Evolutionary conservation across 75 land plant genomes (phyloP).

Genomic region (Pinus albicaulis): DNA sequence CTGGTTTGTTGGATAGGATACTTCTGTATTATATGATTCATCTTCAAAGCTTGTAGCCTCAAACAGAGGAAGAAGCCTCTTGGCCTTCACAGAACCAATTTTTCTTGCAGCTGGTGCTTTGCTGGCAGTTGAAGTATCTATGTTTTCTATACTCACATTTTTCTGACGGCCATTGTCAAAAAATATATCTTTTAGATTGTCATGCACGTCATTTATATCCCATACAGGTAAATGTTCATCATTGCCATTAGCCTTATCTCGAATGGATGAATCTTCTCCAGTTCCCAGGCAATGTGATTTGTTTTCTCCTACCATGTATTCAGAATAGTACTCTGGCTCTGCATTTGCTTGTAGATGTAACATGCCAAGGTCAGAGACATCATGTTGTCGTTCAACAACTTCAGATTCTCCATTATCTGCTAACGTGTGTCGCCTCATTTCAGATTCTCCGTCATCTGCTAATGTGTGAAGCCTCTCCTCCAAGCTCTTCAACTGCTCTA

Average conservation of each 20-base stretch:
- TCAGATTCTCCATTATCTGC: slow-evolving; percentile 23
- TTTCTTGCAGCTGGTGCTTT: background rate
- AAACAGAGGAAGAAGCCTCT: slow-evolving; percentile 12
- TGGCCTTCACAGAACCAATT: background rate
- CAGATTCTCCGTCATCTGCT: slow-evolving; percentile 22
- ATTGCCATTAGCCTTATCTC: background rate
- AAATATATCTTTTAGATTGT: background rate
- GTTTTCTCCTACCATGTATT: background rate
- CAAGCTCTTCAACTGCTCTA: slow-evolving; percentile 22
- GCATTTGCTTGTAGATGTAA: background rate
- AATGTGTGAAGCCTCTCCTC: slow-evolving; percentile 37
- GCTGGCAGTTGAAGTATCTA: background rate
- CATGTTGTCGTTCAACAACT: background rate
- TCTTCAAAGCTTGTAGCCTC: slow-evolving; percentile 13
- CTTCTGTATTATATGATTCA: slow-evolving; percentile 7
- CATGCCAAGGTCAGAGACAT: background rate
- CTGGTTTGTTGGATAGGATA: background rate
- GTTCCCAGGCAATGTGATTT: background rate
- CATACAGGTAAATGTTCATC: background rate
- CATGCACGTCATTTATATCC: background rate
- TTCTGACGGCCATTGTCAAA: slow-evolving; percentile 2
- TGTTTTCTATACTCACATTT: background rate
- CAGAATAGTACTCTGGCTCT: background rate
- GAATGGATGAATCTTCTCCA: slow-evolving; percentile 3
- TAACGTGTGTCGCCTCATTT: slow-evolving; percentile 20